Evolutionary conservation across 352 stramenopile species (phyloP).

Genomic region (Globisporangium radiosum): DNA sequence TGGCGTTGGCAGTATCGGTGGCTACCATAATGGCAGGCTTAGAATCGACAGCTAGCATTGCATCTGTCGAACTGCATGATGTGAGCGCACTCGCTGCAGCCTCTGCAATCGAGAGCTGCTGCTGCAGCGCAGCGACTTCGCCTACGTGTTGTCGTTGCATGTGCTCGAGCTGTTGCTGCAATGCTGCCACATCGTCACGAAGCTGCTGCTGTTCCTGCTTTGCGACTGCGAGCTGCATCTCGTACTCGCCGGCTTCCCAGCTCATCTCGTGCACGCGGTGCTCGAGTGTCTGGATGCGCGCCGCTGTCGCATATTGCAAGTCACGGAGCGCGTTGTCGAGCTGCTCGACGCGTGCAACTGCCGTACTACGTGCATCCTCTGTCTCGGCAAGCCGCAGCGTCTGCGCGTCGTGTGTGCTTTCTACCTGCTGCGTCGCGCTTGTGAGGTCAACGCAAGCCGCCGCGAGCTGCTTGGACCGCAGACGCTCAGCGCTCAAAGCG

Average conservation of each 20-base stretch:
- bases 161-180: constrained; percentile 6
- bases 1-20: background rate
- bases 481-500: background rate
- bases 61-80: constrained; percentile 3
- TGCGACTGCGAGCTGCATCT: background rate
- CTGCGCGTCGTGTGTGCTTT: background rate
- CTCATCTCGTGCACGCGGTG: constrained; percentile 3
- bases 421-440: background rate
- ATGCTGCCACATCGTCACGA: background rate
- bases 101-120: background rate
- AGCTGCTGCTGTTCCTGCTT: background rate
- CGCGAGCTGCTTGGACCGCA: background rate
- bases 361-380: background rate
- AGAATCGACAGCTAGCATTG: background rate
- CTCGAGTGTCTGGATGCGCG: background rate
- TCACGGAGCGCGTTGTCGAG: background rate
- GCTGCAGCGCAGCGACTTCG: background rate
- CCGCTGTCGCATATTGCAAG: background rate
- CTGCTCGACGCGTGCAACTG: background rate
- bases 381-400: constrained; percentile 3
- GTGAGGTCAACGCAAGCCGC: background rate
- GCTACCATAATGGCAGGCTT: background rate
- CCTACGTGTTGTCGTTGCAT: constrained; percentile 1
- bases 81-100: background rate
- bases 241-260: background rate